phyloP scores from a whole-genome alignment of 208 protist genomes.

The Trypanosoma congolense region DNA sequence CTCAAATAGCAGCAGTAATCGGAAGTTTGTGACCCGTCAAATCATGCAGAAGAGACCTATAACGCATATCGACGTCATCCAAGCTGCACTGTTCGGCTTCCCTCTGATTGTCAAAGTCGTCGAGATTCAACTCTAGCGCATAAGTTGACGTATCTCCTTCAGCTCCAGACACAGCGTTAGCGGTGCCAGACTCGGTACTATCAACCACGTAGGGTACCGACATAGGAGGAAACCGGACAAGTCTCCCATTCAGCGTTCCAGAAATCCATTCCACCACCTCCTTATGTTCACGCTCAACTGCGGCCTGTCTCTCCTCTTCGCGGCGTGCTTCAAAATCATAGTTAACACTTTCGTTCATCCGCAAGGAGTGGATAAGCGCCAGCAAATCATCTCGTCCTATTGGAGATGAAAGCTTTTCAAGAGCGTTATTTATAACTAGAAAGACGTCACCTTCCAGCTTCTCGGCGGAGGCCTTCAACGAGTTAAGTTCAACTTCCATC shows the following conservation, averaged over 20 bases:
- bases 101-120: conserved; percentile 4
- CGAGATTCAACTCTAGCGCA: conserved; percentile 14
- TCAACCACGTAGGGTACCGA: conserved; percentile 7
- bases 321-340: conserved; percentile 24
- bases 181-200: not conserved
- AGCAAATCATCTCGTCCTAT: conserved; percentile 21
- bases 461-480: conserved; percentile 11
- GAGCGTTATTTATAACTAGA: conserved; percentile 2
- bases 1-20: too few species aligned
- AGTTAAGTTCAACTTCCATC: conserved; percentile 20
- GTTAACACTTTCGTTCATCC: conserved; percentile 15
- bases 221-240: conserved; percentile 20
- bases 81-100: conserved; percentile 1
- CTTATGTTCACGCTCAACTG: conserved; percentile 9
- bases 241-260: conserved; percentile 7
- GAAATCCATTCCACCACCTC: conserved; percentile 30
- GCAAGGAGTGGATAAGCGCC: conserved; percentile 16
- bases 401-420: conserved; percentile 17
- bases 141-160: conserved; percentile 5
- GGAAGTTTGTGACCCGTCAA: conserved; percentile 4
- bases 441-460: conserved; percentile 16
- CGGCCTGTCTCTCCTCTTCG: conserved; percentile 9
- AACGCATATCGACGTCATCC: conserved; percentile 13
- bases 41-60: conserved; percentile 1
- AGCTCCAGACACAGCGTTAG: not conserved